A percentile compares a stretch with the other conserved stretches of the same genome.
Conservation (phyloP, 2,329 filamentous ascomycete genomes). For the Colletotrichum noveboracense region DNA sequence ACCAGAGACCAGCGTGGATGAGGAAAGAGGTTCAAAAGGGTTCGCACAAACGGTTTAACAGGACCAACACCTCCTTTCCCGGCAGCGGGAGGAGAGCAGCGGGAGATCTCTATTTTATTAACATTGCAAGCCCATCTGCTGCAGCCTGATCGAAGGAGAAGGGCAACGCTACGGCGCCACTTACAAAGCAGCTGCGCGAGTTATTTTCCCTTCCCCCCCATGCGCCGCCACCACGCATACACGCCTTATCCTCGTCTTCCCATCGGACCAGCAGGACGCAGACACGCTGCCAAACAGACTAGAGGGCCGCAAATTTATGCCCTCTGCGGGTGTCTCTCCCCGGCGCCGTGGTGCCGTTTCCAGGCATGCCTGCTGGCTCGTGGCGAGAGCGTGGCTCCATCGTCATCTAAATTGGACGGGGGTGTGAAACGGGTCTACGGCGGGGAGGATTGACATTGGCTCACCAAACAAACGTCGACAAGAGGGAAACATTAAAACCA, state of each 20-base stretch:
- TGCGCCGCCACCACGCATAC: neutral
- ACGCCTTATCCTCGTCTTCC: neutral
- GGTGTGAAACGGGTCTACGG: conserved; percentile 5
- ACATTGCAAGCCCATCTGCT: neutral
- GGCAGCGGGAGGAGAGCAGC: neutral
- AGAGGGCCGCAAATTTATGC: neutral
- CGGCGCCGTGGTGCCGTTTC: neutral
- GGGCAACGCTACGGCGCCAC: neutral
- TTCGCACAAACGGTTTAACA: neutral
- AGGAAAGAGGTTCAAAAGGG: neutral
- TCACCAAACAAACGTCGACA: neutral
- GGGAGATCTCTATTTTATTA: neutral
- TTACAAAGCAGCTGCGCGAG: neutral
- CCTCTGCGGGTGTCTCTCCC: neutral
- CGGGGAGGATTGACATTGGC: neutral
- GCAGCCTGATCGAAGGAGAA: neutral
- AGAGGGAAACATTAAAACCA: neutral
- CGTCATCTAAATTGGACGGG: conserved; percentile 14
- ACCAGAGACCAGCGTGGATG: conserved; percentile 15
- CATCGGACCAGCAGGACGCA: neutral
- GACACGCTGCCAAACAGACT: neutral
- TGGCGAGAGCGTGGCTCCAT: conserved; percentile 18
- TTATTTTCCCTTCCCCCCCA: neutral
- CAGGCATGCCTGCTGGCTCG: conserved; percentile 4
- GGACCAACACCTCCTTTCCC: neutral